A percentile compares a stretch with the other conserved stretches of the same genome.
phyloP scores from a whole-genome alignment of 2,329 filamentous ascomycete genomes.

The Pseudomassariella vexata region DNA sequence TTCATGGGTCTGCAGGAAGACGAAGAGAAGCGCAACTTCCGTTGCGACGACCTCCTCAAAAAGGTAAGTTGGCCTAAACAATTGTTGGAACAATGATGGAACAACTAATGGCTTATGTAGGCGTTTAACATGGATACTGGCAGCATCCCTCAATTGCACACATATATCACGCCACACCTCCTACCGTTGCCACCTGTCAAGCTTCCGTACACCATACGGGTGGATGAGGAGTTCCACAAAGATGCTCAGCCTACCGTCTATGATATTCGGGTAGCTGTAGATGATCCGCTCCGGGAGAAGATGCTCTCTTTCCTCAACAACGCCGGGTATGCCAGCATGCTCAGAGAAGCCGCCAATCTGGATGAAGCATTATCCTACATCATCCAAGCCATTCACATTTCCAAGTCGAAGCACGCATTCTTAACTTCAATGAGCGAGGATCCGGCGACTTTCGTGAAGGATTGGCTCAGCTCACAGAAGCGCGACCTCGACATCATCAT shows the following conservation, averaged over 20 bases:
- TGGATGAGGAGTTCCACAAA: slow-evolving; percentile 78
- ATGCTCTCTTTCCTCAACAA: slow-evolving; percentile 63
- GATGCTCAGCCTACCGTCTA: slow-evolving; percentile 77
- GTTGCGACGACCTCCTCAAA: slow-evolving; percentile 78
- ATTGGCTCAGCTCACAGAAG: slow-evolving; percentile 89
- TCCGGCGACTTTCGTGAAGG: slow-evolving; percentile 75
- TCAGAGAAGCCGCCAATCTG: slow-evolving; percentile 69
- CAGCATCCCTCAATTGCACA: slow-evolving; percentile 79
- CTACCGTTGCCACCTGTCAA: slow-evolving; percentile 74
- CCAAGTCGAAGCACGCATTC: slow-evolving; percentile 88
- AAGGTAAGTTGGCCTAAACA: slow-evolving; percentile 45
- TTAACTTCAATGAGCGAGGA: slow-evolving; percentile 73
- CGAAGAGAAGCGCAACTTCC: slow-evolving; percentile 88
- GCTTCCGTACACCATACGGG: slow-evolving; percentile 86
- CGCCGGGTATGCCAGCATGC: slow-evolving; percentile 61
- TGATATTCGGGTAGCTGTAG: slow-evolving; percentile 78
- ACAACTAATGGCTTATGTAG: slow-evolving; percentile 19
- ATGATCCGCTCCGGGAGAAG: slow-evolving; percentile 70
- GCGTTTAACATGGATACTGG: slow-evolving; percentile 75
- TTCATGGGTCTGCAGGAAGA: slow-evolving; percentile 84
- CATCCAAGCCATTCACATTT: slow-evolving; percentile 75
- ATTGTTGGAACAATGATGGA: background rate
- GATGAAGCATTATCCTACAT: slow-evolving; percentile 84
- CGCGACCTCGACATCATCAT: slow-evolving; percentile 83
- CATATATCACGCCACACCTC: slow-evolving; percentile 74